Percentiles rank a stretch among this genome's conserved stretches.
Evolutionary conservation across 106 monocot species (phyloP).

Genomic region (Allium sativum): DNA sequence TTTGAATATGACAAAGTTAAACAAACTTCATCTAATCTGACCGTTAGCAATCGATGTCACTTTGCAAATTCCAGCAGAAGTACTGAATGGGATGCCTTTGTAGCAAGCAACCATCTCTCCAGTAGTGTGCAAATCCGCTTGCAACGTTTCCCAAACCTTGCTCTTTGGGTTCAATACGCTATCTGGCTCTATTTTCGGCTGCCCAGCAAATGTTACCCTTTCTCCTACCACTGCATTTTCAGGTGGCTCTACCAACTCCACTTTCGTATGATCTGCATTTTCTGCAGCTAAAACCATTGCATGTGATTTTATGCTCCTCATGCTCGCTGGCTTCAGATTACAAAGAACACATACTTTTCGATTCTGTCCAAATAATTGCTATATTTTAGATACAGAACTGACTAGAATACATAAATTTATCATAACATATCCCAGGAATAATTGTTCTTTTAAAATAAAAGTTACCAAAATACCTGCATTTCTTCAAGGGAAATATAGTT

Average conservation of each 20-base stretch:
- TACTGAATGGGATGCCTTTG: slow-evolving; percentile 67
- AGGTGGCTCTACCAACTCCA: slow-evolving; percentile 86
- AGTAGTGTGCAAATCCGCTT: slow-evolving; percentile 53
- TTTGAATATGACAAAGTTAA: background rate
- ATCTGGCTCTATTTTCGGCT: slow-evolving; percentile 33
- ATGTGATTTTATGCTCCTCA: slow-evolving; percentile 96
- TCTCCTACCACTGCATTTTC: slow-evolving; percentile 53
- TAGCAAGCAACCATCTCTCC: slow-evolving; percentile 52
- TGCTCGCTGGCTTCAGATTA: slow-evolving; percentile 87
- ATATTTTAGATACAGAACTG: too few species aligned
- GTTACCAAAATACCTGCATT: slow-evolving; percentile 59
- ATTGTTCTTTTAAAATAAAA: too few species aligned
- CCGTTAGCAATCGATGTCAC: slow-evolving; percentile 61
- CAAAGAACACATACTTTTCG: slow-evolving; percentile 95
- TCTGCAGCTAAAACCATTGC: slow-evolving; percentile 97
- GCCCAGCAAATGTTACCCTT: slow-evolving; percentile 57
- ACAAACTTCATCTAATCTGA: slow-evolving; percentile 38
- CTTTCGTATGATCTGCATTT: slow-evolving; percentile 64
- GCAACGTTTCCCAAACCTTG: slow-evolving; percentile 91
- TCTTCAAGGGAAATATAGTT: slow-evolving; percentile 84
- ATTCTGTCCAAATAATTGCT: slow-evolving; percentile 29
- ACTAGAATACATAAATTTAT: too few species aligned
- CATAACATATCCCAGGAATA: too few species aligned
- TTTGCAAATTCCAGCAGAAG: slow-evolving; percentile 77
- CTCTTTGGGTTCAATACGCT: slow-evolving; percentile 40